Conservation (phyloP, 2,329 filamentous ascomycete species). For the Cladosporium sp. region DNA sequence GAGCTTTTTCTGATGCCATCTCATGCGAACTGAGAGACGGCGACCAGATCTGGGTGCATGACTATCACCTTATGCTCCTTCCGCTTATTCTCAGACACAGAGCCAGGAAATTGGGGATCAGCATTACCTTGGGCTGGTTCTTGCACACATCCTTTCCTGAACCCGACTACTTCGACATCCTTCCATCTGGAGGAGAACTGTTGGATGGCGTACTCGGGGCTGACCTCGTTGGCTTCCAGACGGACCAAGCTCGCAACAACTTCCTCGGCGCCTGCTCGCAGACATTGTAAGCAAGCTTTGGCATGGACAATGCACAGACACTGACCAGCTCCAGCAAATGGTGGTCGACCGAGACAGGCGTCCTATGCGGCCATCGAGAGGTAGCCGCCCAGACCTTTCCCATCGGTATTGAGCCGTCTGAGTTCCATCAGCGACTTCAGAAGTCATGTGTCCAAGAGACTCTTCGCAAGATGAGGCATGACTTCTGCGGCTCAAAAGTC, state of each 20-base stretch:
- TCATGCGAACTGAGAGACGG: constrained; percentile 82
- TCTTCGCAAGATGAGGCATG: constrained; percentile 69
- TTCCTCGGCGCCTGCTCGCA: constrained; percentile 89
- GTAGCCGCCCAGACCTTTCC: constrained; percentile 79
- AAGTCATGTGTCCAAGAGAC: constrained; percentile 70
- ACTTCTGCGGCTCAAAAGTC: constrained; percentile 84
- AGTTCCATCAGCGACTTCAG: constrained; percentile 82
- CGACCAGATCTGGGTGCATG: constrained; percentile 84
- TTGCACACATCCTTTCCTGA: constrained; percentile 89
- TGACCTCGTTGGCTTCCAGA: constrained; percentile 89
- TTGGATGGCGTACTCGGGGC: constrained; percentile 80
- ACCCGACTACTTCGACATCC: constrained; percentile 83
- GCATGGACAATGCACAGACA: no score
- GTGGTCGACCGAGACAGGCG: constrained; percentile 60
- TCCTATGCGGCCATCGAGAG: constrained; percentile 50
- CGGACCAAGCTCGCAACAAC: constrained; percentile 85
- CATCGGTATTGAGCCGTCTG: constrained; percentile 73
- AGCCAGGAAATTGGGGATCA: constrained; percentile 66
- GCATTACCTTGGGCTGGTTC: constrained; percentile 92
- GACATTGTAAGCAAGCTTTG: no score
- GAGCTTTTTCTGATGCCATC: constrained; percentile 81
- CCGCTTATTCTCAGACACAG: constrained; percentile 81
- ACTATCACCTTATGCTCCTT: constrained; percentile 84
- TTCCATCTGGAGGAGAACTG: constrained; percentile 79
- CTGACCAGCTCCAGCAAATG: no score